These are phyloP conservation scores for Pezicula carpinea DNA, from an alignment of 2,329 filamentous ascomycete genomes.

Conservation along the genomic window DNA sequence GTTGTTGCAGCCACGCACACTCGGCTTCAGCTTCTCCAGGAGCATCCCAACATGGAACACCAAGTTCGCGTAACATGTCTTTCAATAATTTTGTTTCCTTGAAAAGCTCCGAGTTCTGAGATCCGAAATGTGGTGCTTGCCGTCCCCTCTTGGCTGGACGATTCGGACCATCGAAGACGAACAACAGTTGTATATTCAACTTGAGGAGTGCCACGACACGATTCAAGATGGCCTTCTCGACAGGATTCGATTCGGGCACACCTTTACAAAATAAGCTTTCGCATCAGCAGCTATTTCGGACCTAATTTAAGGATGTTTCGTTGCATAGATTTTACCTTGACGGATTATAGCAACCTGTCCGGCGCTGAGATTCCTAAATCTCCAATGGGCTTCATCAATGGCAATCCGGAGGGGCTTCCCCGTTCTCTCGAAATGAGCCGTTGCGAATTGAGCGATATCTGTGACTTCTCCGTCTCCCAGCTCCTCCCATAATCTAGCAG, in stretches of 20 bases:
- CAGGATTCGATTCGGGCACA: conserved; percentile 36
- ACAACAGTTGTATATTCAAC: conserved; percentile 73
- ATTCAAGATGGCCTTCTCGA: conserved; percentile 59
- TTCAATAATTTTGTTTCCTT: conserved; percentile 9
- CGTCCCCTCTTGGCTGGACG: conserved; percentile 75
- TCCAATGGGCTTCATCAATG: conserved; percentile 92
- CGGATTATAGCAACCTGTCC: conserved; percentile 70
- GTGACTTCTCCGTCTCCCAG: conserved; percentile 5
- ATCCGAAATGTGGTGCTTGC: conserved; percentile 21
- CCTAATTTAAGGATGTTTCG: no score
- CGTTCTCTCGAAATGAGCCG: conserved; percentile 65
- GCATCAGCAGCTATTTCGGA: not conserved
- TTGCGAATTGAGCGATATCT: conserved; percentile 46
- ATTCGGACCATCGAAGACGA: conserved; percentile 82
- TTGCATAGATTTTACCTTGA: conserved; percentile 1
- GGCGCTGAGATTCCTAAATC: conserved; percentile 78
- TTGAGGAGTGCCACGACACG: conserved; percentile 70
- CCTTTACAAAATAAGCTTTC: not conserved
- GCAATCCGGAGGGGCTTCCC: conserved; percentile 74
- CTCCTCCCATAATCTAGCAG: conserved; percentile 2
- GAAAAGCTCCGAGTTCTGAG: no score
- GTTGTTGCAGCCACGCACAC: conserved; percentile 75
- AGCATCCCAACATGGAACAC: conserved; percentile 75
- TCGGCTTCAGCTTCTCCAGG: conserved; percentile 93
- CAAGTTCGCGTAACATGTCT: conserved; percentile 42